Evolutionary conservation across 2,329 filamentous ascomycete genomes (phyloP).

Genomic region (Fusarium sp.): DNA sequence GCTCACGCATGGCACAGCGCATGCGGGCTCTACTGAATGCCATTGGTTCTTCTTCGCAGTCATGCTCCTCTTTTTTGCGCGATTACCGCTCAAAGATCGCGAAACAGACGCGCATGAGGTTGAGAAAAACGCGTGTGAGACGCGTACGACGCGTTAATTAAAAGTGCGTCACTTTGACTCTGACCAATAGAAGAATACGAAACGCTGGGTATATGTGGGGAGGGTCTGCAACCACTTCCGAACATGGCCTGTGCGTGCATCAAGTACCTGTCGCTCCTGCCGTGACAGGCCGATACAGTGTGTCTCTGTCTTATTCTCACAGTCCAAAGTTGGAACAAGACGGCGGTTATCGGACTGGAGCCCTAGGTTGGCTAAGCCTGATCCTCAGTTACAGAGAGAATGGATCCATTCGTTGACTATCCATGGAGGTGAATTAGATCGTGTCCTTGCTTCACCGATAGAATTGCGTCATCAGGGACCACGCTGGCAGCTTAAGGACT

Average conservation of each 20-base stretch:
- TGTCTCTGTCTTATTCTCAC: background rate
- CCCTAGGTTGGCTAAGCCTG: background rate
- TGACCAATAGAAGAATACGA: constrained; percentile 30
- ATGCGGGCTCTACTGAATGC: constrained; percentile 5
- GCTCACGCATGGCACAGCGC: constrained; percentile 15
- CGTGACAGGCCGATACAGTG: constrained; percentile 26
- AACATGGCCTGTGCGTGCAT: constrained; percentile 35
- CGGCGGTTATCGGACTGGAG: background rate
- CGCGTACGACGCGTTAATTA: constrained; percentile 32
- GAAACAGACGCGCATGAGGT: constrained; percentile 28
- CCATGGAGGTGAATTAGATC: background rate
- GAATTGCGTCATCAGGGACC: background rate
- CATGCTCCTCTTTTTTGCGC: constrained; percentile 19
- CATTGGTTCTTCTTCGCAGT: constrained; percentile 24
- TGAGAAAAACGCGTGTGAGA: constrained; percentile 14
- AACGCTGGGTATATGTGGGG: constrained; percentile 20
- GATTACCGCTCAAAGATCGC: constrained; percentile 22
- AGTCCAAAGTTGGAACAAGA: background rate
- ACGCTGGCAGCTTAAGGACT: background rate
- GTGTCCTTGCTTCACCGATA: background rate
- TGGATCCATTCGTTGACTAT: background rate
- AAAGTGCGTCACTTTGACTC: constrained; percentile 6
- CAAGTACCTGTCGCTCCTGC: constrained; percentile 26
- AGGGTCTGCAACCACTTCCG: constrained; percentile 41
- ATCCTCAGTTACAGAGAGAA: background rate